These are phyloP conservation scores for Adansonia madagascariensis DNA, from an alignment of 441 rosid species.

Conservation along the genomic window DNA sequence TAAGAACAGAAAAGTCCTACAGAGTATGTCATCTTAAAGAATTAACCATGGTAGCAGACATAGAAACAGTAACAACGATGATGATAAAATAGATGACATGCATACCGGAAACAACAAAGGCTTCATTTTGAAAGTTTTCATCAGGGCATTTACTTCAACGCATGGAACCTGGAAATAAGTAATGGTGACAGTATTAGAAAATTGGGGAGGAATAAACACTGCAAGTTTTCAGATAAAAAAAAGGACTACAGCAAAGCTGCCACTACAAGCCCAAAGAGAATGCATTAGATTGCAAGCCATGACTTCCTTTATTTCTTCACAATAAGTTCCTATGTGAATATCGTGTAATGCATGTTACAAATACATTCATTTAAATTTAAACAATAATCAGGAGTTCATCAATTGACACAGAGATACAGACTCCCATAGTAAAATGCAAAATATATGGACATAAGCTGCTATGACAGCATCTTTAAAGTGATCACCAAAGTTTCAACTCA, in stretches of 20 bases:
- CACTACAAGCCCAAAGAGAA: conserved; percentile 25
- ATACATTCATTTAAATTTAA: conserved; percentile 6
- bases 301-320: neutral
- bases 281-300: conserved; percentile 16
- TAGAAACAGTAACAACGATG: neutral
- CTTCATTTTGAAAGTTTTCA: conserved; percentile 96
- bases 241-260: conserved; percentile 19
- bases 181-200: conserved; percentile 27
- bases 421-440: neutral
- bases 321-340: neutral
- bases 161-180: conserved; percentile 73
- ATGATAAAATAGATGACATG: conserved; percentile 12
- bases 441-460: conserved; percentile 17
- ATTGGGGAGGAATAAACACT: neutral
- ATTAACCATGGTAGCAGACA: neutral
- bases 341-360: neutral
- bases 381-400: conserved; percentile 5
- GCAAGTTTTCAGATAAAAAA: conserved; percentile 3
- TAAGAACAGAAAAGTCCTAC: conserved; percentile 12
- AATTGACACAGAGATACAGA: conserved; percentile 18
- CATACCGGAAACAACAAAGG: conserved; percentile 89
- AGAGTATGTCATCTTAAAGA: conserved; percentile 15
- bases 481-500: neutral
- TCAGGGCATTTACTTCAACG: conserved; percentile 90
- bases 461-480: conserved; percentile 14